Conservation (phyloP, 2,329 filamentous ascomycete species). For the Gremmenia infestans region DNA sequence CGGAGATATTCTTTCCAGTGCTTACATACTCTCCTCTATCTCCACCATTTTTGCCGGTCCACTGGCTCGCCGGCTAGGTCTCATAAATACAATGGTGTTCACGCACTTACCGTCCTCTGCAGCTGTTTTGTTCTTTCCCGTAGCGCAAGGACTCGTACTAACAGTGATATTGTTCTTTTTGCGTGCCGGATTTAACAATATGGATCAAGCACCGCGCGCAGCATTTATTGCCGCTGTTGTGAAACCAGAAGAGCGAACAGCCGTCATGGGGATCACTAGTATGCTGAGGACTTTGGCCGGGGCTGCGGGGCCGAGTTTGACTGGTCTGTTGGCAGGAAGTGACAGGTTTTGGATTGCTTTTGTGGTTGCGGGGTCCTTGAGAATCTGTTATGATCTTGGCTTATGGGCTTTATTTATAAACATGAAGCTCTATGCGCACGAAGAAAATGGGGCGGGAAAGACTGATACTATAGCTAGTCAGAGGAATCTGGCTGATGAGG, state of each 20-base stretch:
- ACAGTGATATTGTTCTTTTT: slow-evolving; percentile 56
- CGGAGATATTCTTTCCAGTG: slow-evolving; percentile 52
- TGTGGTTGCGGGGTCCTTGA: slow-evolving; percentile 54
- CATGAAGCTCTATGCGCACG: slow-evolving; percentile 24
- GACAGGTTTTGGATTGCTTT: slow-evolving; percentile 58
- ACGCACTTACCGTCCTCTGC: slow-evolving; percentile 60
- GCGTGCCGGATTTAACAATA: slow-evolving; percentile 56
- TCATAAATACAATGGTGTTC: slow-evolving; percentile 69
- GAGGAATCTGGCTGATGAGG: no score
- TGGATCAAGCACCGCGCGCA: slow-evolving; percentile 65
- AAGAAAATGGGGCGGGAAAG: slow-evolving; percentile 6
- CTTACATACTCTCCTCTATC: slow-evolving; percentile 50
- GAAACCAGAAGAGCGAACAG: slow-evolving; percentile 59
- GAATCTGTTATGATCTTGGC: slow-evolving; percentile 54
- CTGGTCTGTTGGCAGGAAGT: slow-evolving; percentile 53
- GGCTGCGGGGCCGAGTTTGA: slow-evolving; percentile 56
- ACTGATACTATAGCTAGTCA: no score
- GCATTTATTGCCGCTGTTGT: slow-evolving; percentile 65
- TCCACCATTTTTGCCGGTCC: slow-evolving; percentile 47
- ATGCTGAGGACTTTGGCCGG: slow-evolving; percentile 60
- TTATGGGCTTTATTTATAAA: slow-evolving; percentile 45
- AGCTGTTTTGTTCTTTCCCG: slow-evolving; percentile 49
- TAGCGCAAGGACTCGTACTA: slow-evolving; percentile 47
- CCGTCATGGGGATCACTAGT: slow-evolving; percentile 65
- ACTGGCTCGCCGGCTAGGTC: slow-evolving; percentile 46